These are phyloP conservation scores for Pseudogymnoascus verrucosus DNA, from an alignment of 2,329 filamentous ascomycete genomes.

Conservation along the genomic window DNA sequence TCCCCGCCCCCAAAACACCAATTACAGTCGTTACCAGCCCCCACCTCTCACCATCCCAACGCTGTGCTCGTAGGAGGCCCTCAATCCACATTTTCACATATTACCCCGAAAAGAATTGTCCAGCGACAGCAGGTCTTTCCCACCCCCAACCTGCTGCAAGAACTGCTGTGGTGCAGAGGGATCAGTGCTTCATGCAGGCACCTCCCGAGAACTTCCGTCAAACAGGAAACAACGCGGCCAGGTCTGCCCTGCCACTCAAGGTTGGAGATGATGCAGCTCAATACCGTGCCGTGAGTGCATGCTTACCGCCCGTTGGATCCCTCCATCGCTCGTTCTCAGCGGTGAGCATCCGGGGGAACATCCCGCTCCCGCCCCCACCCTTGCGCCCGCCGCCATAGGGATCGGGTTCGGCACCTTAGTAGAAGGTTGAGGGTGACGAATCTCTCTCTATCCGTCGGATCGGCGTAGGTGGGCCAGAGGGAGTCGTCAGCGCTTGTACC, in stretches of 20 bases:
- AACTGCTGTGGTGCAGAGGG: not conserved
- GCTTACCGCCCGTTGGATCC: not conserved
- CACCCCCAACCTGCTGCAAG: not conserved
- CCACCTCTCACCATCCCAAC: not conserved
- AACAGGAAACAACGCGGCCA: not conserved
- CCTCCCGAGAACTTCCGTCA: not conserved
- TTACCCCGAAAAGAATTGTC: not conserved
- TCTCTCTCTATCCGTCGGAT: not conserved
- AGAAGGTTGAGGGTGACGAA: not conserved
- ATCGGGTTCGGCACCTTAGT: not conserved
- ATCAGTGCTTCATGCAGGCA: not conserved
- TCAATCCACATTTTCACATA: not conserved
- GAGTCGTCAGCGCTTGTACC: not conserved
- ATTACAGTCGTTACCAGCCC: not conserved
- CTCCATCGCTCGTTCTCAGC: not conserved
- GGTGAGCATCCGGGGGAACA: not conserved
- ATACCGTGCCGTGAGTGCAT: not conserved
- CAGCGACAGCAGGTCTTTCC: not conserved
- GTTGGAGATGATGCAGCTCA: not conserved
- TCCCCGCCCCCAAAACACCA: not conserved
- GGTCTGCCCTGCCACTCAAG: not conserved
- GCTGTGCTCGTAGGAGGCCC: not conserved
- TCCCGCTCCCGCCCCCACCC: not conserved
- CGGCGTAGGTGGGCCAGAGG: not conserved
- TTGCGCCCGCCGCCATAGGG: not conserved